These are phyloP conservation scores for Penicillium subrubescens DNA, from an alignment of 495 filamentous ascomycete genomes.

Conservation along the genomic window DNA sequence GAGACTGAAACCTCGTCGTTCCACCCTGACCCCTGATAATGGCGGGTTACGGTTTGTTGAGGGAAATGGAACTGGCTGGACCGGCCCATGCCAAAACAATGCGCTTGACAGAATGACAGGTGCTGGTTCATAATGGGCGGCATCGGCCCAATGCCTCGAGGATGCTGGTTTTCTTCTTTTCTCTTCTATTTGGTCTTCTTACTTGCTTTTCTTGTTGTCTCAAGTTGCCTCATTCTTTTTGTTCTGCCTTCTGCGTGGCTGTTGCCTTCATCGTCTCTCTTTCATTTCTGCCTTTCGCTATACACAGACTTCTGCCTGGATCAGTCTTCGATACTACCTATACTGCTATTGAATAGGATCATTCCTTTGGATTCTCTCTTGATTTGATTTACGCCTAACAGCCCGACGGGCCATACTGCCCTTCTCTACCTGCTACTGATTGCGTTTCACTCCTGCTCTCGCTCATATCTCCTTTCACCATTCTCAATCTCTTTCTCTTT, in stretches of 20 bases:
- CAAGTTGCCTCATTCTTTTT: slow-evolving; percentile 20
- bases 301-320: neutral
- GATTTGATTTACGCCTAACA: neutral
- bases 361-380: neutral
- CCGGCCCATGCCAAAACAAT: neutral
- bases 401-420: slow-evolving; percentile 9
- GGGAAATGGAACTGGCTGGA: neutral
- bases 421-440: neutral
- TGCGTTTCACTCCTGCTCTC: neutral
- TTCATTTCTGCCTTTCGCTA: slow-evolving; percentile 1
- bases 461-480: slow-evolving; percentile 13
- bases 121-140: slow-evolving; percentile 4
- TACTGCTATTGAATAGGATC: slow-evolving; percentile 2
- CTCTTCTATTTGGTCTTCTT: neutral
- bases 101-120: neutral
- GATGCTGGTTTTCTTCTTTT: slow-evolving; percentile 2
- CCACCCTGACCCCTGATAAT: slow-evolving; percentile 20
- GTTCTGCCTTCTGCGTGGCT: neutral
- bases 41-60: slow-evolving; percentile 6
- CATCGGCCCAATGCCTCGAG: neutral
- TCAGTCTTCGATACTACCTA: slow-evolving; percentile 3
- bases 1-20: slow-evolving; percentile 16
- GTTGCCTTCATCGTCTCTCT: slow-evolving; percentile 13
- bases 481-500: neutral
- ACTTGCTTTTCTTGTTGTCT: slow-evolving; percentile 3